Evolutionary conservation across 1,139 yeast species (phyloP), one percentile per base, ranked within the genome.

Genomic region (Protomyces pachydermus): DNA sequence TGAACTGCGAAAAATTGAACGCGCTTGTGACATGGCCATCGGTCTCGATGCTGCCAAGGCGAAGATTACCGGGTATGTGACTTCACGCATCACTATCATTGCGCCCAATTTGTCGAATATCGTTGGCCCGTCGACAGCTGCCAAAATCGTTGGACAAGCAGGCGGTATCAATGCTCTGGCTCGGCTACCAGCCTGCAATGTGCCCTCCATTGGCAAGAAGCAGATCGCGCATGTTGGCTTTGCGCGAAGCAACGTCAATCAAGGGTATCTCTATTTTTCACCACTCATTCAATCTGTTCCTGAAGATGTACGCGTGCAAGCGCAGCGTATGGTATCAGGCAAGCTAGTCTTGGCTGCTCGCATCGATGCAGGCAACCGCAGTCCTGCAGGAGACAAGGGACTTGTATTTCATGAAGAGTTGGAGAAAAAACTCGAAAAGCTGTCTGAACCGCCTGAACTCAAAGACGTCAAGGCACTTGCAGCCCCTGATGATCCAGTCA

Each of bases 341-440:
- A 93, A 91, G 71, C 77, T 89, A 0, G 81, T 88, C 0, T 76
- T 95, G 10, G 95, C 97, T 0, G 91, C 98, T 0, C 79, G 98
- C 66, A 80, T 91, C 3, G 99, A 93, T 72, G 73, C 80, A 35
- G 75, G 82, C 1, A 74, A 74, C 3, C 72, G 76, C 2, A 68
- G 74, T 54, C 75, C 80, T 0, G 81, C 82, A 65, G 90, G 89
- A 1, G 70, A 76, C 0, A 72, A 80, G 56, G 98, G 98, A 0
- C 54, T 60, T 2, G 78, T 79, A 66, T 86, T 87, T 82, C 76
- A 78, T 50, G 74, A 75, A 0, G 95, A 91, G 65, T 80, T 93
- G 3, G 73, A 77, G 12, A 77, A 77, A 3, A 86, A 87, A 70
- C 78, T 93, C 6, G 90, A 85, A 61, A 89, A 89, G 71, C 75